phyloP scores from a whole-genome alignment of 805 yeast genomes.

The Metschnikowia peoriensis region DNA sequence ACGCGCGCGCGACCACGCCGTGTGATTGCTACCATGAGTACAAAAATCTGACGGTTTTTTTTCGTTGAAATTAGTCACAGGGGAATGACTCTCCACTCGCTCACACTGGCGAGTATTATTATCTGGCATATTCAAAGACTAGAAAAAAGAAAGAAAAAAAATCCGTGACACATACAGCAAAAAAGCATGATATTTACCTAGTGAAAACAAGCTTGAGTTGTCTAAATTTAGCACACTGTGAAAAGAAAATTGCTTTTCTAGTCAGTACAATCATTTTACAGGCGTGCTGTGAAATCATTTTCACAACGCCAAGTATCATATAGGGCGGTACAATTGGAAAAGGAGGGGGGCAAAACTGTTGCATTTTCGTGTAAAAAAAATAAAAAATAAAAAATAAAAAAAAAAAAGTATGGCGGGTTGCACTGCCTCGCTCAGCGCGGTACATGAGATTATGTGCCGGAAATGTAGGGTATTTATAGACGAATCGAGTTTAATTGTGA shows the following conservation, averaged over 20 bases:
- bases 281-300: not conserved
- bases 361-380: not conserved
- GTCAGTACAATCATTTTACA: not conserved
- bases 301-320: not conserved
- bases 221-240: not conserved
- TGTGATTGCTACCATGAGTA: not conserved
- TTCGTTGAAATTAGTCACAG: not conserved
- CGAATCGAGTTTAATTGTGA: constrained; percentile 1
- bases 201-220: too few relatives aligned
- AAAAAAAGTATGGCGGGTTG: constrained; percentile 4
- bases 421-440: constrained; percentile 7
- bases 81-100: not conserved
- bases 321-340: not conserved
- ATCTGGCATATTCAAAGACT: not conserved
- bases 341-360: not conserved
- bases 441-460: constrained; percentile 1
- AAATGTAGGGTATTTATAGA: not conserved
- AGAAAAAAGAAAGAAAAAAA: not conserved
- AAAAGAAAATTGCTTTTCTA: not conserved
- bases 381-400: not conserved
- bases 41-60: not conserved
- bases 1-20: not conserved
- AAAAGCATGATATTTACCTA: too few relatives aligned
- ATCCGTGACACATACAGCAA: not conserved
- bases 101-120: constrained; percentile 1